Percentiles rank a stretch among this genome's conserved stretches.
Evolutionary conservation across 2,329 filamentous ascomycete genomes (phyloP).

Genomic region (Zalaria obscura): DNA sequence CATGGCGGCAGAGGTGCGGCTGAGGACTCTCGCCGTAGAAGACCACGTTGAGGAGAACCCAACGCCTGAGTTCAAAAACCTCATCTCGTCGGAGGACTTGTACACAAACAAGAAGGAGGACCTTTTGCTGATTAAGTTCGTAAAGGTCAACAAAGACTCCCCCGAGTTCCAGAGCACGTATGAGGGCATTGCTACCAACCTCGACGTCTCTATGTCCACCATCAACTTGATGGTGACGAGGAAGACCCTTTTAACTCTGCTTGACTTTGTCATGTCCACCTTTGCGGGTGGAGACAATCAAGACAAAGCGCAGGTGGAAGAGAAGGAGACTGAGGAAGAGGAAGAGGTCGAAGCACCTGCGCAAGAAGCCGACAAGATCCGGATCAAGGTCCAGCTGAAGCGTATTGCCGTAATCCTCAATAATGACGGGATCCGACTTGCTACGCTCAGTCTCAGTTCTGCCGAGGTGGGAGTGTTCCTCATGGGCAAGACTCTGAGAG

Average conservation of each 20-base stretch:
- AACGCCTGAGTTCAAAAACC: conserved; percentile 84
- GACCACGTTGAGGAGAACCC: conserved; percentile 86
- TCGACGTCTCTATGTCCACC: conserved; percentile 82
- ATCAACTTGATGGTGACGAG: conserved; percentile 93
- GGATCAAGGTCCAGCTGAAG: conserved; percentile 86
- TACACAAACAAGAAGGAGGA: conserved; percentile 58
- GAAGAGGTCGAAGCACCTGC: conserved; percentile 22
- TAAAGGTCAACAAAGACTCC: conserved; percentile 77
- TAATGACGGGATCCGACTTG: conserved; percentile 89
- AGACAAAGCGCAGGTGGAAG: conserved; percentile 15
- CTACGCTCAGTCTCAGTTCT: conserved; percentile 82
- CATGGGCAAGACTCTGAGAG: conserved; percentile 70
- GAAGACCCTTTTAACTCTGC: conserved; percentile 75
- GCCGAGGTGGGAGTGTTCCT: conserved; percentile 86
- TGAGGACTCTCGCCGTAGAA: conserved; percentile 77
- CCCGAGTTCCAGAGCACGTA: conserved; percentile 88
- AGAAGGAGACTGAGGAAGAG: conserved; percentile 18
- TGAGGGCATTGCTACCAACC: conserved; percentile 84
- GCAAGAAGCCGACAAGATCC: conserved; percentile 57
- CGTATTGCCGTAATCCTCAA: conserved; percentile 91
- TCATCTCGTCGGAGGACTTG: conserved; percentile 79
- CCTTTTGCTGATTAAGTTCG: conserved; percentile 77
- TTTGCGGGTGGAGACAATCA: conserved; percentile 43
- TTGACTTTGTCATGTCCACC: conserved; percentile 88
- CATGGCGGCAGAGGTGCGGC: conserved; percentile 80